Base-by-base conservation (phyloP, 1,284 basidiomycete genomes). In the Entoloma clypeatum region DNA sequence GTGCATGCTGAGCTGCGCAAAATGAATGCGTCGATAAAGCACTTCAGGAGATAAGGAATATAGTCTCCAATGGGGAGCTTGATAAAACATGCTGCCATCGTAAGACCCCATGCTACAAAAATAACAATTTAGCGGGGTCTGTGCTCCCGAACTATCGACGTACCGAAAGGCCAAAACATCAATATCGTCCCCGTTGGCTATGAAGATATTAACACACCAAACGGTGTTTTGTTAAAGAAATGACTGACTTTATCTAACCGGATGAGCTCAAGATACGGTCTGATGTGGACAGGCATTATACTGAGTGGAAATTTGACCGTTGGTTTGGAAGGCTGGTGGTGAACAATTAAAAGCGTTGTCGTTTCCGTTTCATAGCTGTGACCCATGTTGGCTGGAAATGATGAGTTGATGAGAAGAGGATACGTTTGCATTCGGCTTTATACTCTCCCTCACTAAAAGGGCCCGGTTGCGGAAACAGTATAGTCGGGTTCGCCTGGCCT, bases 101-200 rank as follows among this genome's bases (percentile, higher is more conserved):
- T 71, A 7, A 68, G 48, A 3, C 64, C 66, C 69, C 69, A 71
- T 11, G 68, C 68, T 71, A 43, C 14, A 28, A 27, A 23, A 22
- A 5, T 33, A n/a, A 38, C 24, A 25, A 10, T 43, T 17, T 31
- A n/a, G 10, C 7, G 8, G 14, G 6, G 30, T 9, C 36, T 26
- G 32, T n/a, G 36, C 23, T 25, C 6, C 14, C 11, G n/a, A 5
- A 6, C 17, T 22, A 35, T 11, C 2, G 21, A 43, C 60, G 19
- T 49, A 73, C 72, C 68, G 36, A 69, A 73, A 6, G 72, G 72
- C 71, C 72, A 74, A 54, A 73, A 74, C 64, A 73, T 65, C 28
- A 74, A 59, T 22, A 67, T 64, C 3, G 64, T 67, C 8, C 72
- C 72, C 19, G 69, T 71, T 3, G 71, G 71, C 70, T 35, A 19